A percentile compares a stretch with the other conserved stretches of the same genome.
These are phyloP conservation scores for Aristolochia fimbriata DNA, from an alignment of 164 flowering plant genomes.

Conservation along the genomic window DNA sequence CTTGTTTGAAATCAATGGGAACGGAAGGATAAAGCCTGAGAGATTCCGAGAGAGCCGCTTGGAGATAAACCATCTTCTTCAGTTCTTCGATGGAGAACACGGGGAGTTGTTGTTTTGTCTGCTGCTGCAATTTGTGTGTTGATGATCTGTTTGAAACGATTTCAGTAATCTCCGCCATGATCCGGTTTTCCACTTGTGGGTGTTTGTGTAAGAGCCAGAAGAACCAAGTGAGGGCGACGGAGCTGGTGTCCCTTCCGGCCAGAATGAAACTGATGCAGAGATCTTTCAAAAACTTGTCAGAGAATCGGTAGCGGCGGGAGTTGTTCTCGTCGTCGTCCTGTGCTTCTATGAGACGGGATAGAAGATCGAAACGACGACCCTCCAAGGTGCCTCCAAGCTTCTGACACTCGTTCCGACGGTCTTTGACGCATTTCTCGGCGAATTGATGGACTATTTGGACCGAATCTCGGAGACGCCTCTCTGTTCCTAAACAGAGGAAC, in stretches of 20 bases:
- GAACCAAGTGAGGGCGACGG: conserved; percentile 67
- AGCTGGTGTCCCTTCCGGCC: conserved; percentile 76
- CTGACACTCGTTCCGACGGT: conserved; percentile 27
- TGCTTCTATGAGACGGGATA: conserved; percentile 39
- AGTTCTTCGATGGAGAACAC: conserved; percentile 31
- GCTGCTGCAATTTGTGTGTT: background rate
- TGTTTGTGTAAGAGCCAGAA: conserved; percentile 50
- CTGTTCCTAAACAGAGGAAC: conserved; percentile 17
- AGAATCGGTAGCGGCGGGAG: conserved; percentile 4
- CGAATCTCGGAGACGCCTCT: conserved; percentile 15
- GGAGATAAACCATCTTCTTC: conserved; percentile 52
- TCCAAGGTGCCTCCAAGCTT: conserved; percentile 7
- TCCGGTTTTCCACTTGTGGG: conserved; percentile 36
- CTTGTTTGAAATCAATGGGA: conserved; percentile 51
- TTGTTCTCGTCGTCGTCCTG: background rate
- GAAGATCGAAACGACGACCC: conserved; percentile 37
- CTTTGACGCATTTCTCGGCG: conserved; percentile 34
- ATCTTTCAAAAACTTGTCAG: conserved; percentile 36
- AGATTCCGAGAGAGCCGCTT: conserved; percentile 55
- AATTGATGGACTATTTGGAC: conserved; percentile 34
- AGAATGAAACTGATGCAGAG: conserved; percentile 60
- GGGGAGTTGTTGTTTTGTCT: no score
- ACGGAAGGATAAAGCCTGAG: conserved; percentile 59
- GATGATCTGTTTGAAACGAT: conserved; percentile 11
- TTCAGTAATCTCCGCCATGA: conserved; percentile 28